Base-by-base conservation (phyloP, 1,284 basidiomycete genomes). In the Cutaneotrichosporon curvatum region DNA sequence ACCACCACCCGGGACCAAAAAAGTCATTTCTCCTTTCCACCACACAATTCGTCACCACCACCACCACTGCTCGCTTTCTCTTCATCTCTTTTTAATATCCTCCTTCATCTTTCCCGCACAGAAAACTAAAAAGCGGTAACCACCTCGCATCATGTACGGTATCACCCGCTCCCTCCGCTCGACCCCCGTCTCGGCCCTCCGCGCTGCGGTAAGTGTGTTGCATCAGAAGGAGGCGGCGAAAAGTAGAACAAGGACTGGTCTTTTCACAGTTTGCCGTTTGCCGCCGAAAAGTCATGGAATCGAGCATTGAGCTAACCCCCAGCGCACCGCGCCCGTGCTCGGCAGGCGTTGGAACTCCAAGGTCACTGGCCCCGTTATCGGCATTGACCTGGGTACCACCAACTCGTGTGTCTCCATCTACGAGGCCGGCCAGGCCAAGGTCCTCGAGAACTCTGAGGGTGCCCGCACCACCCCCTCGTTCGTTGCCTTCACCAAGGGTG, bases 391-490 rank as follows among this genome's bases (percentile, higher is more conserved):
- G 11, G 74, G 74, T 43, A 73, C 73, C 25, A 73, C 68, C 53
- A 91, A 92, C 77, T 94, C 88, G 51, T 94, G 90, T 75, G 88
- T 92, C 55, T 84, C 88, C 40, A 79, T 92, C 58, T 95, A 92
- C 87, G 92, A 96, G 77, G 92, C 90, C 64, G 85, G 91, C 76
- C 85, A 83, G 39, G 81, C 92, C 47, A 85, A 88, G 60, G 94
- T 98, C 57, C 86, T 98, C 62, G 94, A 97, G 75, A 97, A 98
- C 78, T 77, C 91, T 11, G 94, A 98, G 77, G 94, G 94, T 78
- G 88, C 87, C 55, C 83, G 94, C 64, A 97, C 94, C 58, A 98
- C 94, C 23, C 95, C 95, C 9, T 98, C 94, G 43, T 89, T 96
- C 49, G 90, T 98, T 57, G 95, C 94, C 35, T 98, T 98, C 80